Conservation (phyloP, 2,329 filamentous ascomycete species). For the Ophidiomyces ophidiicola region DNA sequence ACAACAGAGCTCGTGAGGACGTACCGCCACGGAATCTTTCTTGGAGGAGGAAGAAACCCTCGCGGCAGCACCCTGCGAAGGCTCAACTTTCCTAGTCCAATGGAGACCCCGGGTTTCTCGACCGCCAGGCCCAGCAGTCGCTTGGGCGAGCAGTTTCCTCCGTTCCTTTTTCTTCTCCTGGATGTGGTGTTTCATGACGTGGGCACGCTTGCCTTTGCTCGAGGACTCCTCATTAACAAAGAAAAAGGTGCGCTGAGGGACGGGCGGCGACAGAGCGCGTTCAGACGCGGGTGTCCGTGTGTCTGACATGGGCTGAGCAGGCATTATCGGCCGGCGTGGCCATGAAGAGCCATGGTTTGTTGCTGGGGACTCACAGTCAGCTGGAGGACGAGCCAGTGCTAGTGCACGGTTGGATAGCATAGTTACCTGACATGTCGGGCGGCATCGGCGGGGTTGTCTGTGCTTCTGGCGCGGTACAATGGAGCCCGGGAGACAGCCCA, state of each 20-base stretch:
- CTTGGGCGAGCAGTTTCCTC: conserved; percentile 20
- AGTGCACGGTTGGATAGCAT: too few relatives aligned
- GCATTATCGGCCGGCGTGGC: conserved; percentile 5
- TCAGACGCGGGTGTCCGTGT: not conserved
- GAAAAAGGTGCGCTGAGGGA: conserved; percentile 22
- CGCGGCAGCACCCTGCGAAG: not conserved
- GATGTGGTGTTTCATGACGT: conserved; percentile 37
- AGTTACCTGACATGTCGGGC: conserved; percentile 1
- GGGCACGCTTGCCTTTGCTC: conserved; percentile 32
- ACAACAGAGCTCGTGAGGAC: not conserved
- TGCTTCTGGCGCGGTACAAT: too few relatives aligned
- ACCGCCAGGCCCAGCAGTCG: conserved; percentile 14
- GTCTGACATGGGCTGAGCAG: conserved; percentile 7
- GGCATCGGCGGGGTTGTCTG: not conserved
- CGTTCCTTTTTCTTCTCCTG: conserved; percentile 31
- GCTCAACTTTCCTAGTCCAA: conserved; percentile 19
- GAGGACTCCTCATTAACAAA: conserved; percentile 33
- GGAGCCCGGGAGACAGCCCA: too few relatives aligned
- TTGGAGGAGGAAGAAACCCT: too few relatives aligned
- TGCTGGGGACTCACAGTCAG: not conserved
- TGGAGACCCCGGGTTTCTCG: conserved; percentile 17
- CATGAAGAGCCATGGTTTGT: not conserved
- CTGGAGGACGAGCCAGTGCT: too few relatives aligned
- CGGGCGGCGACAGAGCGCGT: not conserved
- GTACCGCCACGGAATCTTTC: conserved; percentile 2